Percentiles rank a stretch among this genome's conserved stretches.
Conservation (phyloP, 441 rosid genomes). For the Adansonia grandidieri region DNA sequence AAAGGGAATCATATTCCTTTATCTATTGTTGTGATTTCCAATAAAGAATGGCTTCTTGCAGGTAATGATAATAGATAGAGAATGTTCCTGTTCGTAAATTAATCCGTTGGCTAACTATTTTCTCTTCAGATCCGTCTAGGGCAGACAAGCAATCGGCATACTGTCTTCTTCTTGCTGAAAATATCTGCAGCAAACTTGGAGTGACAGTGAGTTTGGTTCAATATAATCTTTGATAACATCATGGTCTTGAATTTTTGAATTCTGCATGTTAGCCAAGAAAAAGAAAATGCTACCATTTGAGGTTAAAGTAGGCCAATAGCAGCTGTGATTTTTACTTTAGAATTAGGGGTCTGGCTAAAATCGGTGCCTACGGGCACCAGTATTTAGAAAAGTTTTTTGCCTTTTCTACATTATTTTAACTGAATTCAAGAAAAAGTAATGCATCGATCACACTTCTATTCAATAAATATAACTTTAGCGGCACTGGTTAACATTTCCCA, state of each 20-base stretch:
- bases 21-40: conserved; percentile 82
- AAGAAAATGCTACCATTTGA: neutral
- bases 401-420: no score
- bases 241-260: neutral
- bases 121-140: conserved; percentile 73
- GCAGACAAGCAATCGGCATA: conserved; percentile 92
- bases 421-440: no score
- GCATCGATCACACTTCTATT: no score
- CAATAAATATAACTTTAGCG: no score
- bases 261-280: neutral
- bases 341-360: no score
- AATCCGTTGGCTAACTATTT: conserved; percentile 26
- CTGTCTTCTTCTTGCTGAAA: conserved; percentile 93
- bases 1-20: conserved; percentile 64
- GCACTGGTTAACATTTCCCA: neutral
- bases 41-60: conserved; percentile 80
- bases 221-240: neutral
- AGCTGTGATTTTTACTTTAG: neutral
- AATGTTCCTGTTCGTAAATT: conserved; percentile 24
- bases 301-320: conserved; percentile 13
- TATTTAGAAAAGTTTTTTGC: no score
- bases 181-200: conserved; percentile 79
- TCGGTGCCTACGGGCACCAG: no score
- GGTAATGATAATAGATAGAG: conserved; percentile 44
- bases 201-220: conserved; percentile 58